Evolutionary conservation across 2,329 filamentous ascomycete species (phyloP).

Genomic region (Alternaria sp.): DNA sequence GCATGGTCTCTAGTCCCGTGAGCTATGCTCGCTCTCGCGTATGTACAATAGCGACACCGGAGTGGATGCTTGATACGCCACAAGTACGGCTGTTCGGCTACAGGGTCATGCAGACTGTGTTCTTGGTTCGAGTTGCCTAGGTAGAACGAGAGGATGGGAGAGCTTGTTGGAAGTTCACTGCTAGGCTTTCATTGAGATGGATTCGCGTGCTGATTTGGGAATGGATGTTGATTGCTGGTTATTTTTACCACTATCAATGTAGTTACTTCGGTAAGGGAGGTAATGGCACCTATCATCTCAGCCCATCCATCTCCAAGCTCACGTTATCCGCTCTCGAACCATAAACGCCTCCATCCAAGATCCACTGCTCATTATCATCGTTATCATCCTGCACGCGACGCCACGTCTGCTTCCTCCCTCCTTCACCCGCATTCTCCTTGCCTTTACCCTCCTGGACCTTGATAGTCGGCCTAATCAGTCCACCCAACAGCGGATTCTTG

Average conservation of each 20-base stretch:
- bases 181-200: background rate
- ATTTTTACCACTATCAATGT: background rate
- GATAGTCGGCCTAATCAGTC: slow-evolving; percentile 68
- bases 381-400: slow-evolving; percentile 60
- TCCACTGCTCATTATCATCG: slow-evolving; percentile 61
- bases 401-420: slow-evolving; percentile 53
- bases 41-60: background rate
- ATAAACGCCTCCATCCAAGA: slow-evolving; percentile 59
- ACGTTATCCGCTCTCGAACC: slow-evolving; percentile 37
- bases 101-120: background rate
- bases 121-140: background rate
- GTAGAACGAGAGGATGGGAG: background rate
- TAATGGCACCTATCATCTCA: slow-evolving; percentile 2
- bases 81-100: background rate
- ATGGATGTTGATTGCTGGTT: background rate
- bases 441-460: slow-evolving; percentile 61
- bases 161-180: background rate
- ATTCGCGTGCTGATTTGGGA: background rate
- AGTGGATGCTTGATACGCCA: background rate
- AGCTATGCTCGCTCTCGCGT: background rate
- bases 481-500: slow-evolving; percentile 70
- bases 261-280: background rate
- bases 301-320: slow-evolving; percentile 21
- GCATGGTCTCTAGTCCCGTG: background rate
- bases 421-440: slow-evolving; percentile 46